phyloP scores from a whole-genome alignment of 768 basidiomycete genomes.

The Lepiota venenata region DNA sequence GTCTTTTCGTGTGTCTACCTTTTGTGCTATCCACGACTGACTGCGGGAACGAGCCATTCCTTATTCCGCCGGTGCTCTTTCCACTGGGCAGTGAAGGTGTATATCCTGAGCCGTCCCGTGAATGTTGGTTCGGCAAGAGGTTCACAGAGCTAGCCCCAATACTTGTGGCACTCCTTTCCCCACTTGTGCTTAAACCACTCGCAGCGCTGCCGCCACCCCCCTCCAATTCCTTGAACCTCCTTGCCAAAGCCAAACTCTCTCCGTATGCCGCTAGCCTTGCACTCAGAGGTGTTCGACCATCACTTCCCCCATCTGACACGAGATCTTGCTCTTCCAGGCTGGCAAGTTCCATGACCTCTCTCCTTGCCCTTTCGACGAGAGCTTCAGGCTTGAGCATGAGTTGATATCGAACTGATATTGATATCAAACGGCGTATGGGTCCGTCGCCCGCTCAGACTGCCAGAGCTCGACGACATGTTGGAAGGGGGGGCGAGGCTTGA shows the following conservation, averaged over 20 bases:
- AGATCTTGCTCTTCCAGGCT: conserved; percentile 33
- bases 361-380: conserved; percentile 71
- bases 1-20: conserved; percentile 34
- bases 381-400: conserved; percentile 80
- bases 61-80: neutral
- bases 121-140: conserved; percentile 14
- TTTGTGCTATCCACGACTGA: conserved; percentile 7
- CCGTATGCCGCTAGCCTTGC: conserved; percentile 89
- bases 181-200: conserved; percentile 10
- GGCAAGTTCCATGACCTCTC: conserved; percentile 66
- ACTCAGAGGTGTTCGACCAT: conserved; percentile 64
- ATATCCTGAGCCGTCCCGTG: conserved; percentile 6
- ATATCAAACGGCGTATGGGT: conserved; percentile 49
- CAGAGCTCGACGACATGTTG: neutral
- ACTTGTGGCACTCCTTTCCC: neutral
- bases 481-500: conserved; percentile 3
- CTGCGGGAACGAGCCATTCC: neutral
- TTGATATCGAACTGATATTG: conserved; percentile 64
- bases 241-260: conserved; percentile 79
- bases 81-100: conserved; percentile 1
- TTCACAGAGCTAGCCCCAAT: neutral
- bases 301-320: conserved; percentile 26
- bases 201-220: conserved; percentile 25
- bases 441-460: conserved; percentile 30
- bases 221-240: conserved; percentile 58